Evolutionary conservation across 176 grass and related monocot species (phyloP), one percentile per base, ranked within the genome.

Genomic region (Triticum urartu): DNA sequence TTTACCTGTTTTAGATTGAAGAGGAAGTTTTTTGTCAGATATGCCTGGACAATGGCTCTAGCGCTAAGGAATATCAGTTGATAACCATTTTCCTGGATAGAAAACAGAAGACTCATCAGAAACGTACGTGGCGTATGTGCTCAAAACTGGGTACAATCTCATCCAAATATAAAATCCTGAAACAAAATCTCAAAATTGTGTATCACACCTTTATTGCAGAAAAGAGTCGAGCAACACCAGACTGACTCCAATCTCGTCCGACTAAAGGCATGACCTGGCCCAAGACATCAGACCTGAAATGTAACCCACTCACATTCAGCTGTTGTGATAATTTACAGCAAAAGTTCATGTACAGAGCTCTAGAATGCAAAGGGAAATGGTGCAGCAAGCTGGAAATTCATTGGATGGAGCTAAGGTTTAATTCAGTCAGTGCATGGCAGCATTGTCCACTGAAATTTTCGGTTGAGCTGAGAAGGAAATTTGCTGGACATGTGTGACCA

Each of bases 241-340:
- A 94, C 71, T 99, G 97, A 80, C 94, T 99, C 97, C 97, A 97
- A 85, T 99, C 97, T 85, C 91, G 90, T 85, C 97, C 97, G 87
- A 99, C 94, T 64, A 99, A 90, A 81, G 92, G 97, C 97, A 99
- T 99, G 83, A 99, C 95, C 87, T 99, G 97, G 61, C 97, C 97
- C 21, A 99, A 72, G 40, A 99, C 94, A 86, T 99, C 97, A 84
- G 97, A 99, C 87, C 97, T 99, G 73, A 89, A 86, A 83, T 72
- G 72, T 24, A 35, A 86, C 77, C 10, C 13, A 76, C 15, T n/a
- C 34, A 76, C 21, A 66, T 62, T 78, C 17, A 86, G 43, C 3
- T 18, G 28, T 33, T 54, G 25, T 64, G 52, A 40, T 6, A 79
- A 80, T 84, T 68, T 70, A 64, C 12, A 35, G 68, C 11, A 84